A percentile compares a stretch with the other conserved stretches of the same genome.
These are phyloP conservation scores for Delitschia confertaspora DNA, from an alignment of 495 filamentous ascomycete species.

Conservation along the genomic window DNA sequence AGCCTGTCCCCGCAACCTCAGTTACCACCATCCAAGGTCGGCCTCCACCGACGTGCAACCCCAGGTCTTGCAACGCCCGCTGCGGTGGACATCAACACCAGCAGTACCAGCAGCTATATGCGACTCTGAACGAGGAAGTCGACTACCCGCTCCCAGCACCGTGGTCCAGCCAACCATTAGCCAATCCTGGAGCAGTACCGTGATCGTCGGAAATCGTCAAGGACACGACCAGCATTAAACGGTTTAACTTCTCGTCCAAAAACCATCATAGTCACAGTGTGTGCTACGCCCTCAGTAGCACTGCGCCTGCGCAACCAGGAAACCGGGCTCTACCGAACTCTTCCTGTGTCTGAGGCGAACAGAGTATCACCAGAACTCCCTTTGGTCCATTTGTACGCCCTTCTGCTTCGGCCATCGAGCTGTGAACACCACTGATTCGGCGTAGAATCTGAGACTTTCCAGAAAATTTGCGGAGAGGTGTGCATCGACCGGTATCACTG, in stretches of 20 bases:
- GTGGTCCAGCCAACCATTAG: conserved; percentile 12
- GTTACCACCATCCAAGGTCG: background rate
- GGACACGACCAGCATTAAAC: conserved; percentile 24
- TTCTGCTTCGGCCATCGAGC: conserved; percentile 16
- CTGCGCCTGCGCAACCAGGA: conserved; percentile 29
- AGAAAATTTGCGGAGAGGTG: conserved; percentile 27
- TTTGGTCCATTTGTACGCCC: conserved; percentile 28
- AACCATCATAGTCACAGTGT: conserved; percentile 20
- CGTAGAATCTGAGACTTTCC: conserved; percentile 26
- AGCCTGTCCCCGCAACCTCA: background rate
- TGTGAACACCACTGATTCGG: conserved; percentile 25
- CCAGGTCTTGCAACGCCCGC: conserved; percentile 21
- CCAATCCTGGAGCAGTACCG: conserved; percentile 19
- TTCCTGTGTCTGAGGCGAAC: conserved; percentile 15
- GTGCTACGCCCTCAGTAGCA: conserved; percentile 24
- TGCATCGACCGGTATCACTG: conserved; percentile 26
- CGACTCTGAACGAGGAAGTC: conserved; percentile 13
- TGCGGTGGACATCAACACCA: conserved; percentile 7
- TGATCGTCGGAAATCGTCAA: conserved; percentile 19
- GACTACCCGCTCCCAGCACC: conserved; percentile 16
- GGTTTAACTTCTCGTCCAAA: conserved; percentile 21
- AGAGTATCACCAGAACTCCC: conserved; percentile 18
- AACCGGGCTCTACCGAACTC: conserved; percentile 23
- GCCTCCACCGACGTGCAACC: conserved; percentile 21
- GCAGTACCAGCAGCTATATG: conserved; percentile 12